Base-by-base conservation (phyloP, 2,329 filamentous ascomycete genomes). In the Phaeoacremonium minimum region DNA sequence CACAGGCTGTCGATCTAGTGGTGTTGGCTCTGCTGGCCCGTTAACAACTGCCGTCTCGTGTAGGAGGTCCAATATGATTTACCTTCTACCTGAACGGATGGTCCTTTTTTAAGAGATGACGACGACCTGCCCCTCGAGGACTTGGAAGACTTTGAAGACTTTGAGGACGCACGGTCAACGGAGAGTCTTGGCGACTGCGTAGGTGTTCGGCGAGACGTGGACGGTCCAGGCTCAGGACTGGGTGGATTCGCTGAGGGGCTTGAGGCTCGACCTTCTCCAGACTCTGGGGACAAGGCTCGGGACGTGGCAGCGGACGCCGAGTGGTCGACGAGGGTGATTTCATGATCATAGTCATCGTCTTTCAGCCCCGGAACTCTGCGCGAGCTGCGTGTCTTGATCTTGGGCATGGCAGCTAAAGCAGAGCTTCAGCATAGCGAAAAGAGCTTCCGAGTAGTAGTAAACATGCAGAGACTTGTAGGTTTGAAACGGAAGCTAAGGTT, bases 271-370 rank as follows among this genome's bases (percentile, higher is more conserved):
- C 18, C 12, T 33, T 36, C 18, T 30, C 41, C 11, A 18, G 15
- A 17, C 19, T 42, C 33, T 16, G 26, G 33, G 17, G 22, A 37
- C 30, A 26, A 33, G 18, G 31, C 15, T 26, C 35, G 39, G 7
- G 42, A 28, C 13, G 30, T 37, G n/a, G 28, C 12, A 32, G 39
- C 35, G 18, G 35, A 38, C 20, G 42, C 53, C 44, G 51, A 67
- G 38, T 69, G 64, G 56, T 87, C 82, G 46, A 86, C 67, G 26
- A 90, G 75, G 46, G 56, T 63, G 52, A 90, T 89, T 56, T 82
- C 80, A 58, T 87, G 84, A 50, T 84, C 80, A 52, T 82, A 83
- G 47, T 83, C 77, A 54, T 62, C 65, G 45, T 80, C 76, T 55
- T 73, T 71, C 39, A 80, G 64, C 38, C 66, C 63, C 35, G 66